These are phyloP conservation scores for Fragilaria crotonensis DNA, from an alignment of 108 stramenopile genomes.

Conservation along the genomic window DNA sequence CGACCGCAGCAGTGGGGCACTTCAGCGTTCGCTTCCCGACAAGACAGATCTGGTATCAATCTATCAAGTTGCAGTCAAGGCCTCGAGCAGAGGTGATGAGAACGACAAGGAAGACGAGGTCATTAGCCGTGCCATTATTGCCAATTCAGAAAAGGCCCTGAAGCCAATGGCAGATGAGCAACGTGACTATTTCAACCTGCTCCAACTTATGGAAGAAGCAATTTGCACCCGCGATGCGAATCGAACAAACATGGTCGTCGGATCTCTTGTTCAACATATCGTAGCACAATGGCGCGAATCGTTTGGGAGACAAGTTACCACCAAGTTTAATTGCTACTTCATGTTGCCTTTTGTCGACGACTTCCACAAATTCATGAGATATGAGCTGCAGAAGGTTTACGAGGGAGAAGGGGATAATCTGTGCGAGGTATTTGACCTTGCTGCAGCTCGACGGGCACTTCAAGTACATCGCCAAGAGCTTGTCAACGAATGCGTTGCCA, in stretches of 20 bases:
- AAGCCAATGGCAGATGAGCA: constrained; percentile 33
- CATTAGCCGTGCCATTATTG: background rate
- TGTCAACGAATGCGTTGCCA: constrained; percentile 74
- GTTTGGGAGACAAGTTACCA: constrained; percentile 75
- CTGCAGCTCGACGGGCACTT: constrained; percentile 41
- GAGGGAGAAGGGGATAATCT: constrained; percentile 38
- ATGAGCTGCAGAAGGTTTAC: constrained; percentile 63
- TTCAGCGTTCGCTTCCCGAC: constrained; percentile 73
- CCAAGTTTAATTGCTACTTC: constrained; percentile 94
- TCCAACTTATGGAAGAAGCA: constrained; percentile 89
- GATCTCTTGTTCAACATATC: constrained; percentile 85
- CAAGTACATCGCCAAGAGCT: constrained; percentile 58
- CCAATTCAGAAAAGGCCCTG: background rate
- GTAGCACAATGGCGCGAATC: constrained; percentile 79
- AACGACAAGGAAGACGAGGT: constrained; percentile 2
- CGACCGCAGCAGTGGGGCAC: constrained; percentile 74
- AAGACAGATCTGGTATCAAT: constrained; percentile 59
- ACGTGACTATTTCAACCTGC: constrained; percentile 63
- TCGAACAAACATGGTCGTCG: constrained; percentile 78
- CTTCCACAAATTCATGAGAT: constrained; percentile 74
- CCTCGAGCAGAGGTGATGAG: constrained; percentile 32
- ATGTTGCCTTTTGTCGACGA: constrained; percentile 89
- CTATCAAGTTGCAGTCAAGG: constrained; percentile 58
- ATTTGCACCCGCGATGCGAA: constrained; percentile 63
- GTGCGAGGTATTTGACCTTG: constrained; percentile 59